phyloP scores from a whole-genome alignment of 108 stramenopile species.

The Nitzschia sp. region DNA sequence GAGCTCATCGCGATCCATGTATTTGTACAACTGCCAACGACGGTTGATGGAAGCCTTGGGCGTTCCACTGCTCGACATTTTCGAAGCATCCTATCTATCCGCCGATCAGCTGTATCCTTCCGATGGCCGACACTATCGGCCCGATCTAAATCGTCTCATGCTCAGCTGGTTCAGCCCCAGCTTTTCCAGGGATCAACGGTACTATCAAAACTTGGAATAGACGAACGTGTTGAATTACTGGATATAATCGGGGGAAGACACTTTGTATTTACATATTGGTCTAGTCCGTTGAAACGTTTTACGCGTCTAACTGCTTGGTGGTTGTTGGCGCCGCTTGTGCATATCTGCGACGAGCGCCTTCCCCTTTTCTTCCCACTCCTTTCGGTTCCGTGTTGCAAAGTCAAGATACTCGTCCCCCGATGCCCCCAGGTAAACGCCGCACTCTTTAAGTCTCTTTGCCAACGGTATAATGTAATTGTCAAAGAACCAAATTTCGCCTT shows the following conservation, averaged over 20 bases:
- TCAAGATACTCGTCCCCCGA: conserved; percentile 10
- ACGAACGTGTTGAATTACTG: no score
- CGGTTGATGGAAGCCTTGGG: conserved; percentile 27
- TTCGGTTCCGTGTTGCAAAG: conserved; percentile 4
- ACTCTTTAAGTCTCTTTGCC: conserved; percentile 5
- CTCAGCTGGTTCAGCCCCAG: not conserved
- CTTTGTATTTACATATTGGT: no score
- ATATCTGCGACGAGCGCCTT: not conserved
- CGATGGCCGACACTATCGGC: conserved; percentile 45
- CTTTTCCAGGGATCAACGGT: conserved; percentile 7
- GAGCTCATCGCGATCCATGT: conserved; percentile 27
- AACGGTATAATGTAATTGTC: conserved; percentile 1
- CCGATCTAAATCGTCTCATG: conserved; percentile 31
- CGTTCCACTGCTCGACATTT: conserved; percentile 33
- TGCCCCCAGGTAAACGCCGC: not conserved
- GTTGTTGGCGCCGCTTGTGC: not conserved
- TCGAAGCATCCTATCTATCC: conserved; percentile 43
- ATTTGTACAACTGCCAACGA: conserved; percentile 23
- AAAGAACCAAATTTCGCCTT: conserved; percentile 5
- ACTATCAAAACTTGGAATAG: conserved; percentile 2
- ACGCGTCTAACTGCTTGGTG: no score
- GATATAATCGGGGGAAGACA: no score
- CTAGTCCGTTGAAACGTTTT: no score
- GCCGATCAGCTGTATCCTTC: conserved; percentile 32
- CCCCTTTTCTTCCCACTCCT: conserved; percentile 11